A percentile compares a stretch with the other conserved stretches of the same genome.
phyloP scores from a whole-genome alignment of 176 grass and related monocot genomes.

The Eragrostis nindensis region DNA sequence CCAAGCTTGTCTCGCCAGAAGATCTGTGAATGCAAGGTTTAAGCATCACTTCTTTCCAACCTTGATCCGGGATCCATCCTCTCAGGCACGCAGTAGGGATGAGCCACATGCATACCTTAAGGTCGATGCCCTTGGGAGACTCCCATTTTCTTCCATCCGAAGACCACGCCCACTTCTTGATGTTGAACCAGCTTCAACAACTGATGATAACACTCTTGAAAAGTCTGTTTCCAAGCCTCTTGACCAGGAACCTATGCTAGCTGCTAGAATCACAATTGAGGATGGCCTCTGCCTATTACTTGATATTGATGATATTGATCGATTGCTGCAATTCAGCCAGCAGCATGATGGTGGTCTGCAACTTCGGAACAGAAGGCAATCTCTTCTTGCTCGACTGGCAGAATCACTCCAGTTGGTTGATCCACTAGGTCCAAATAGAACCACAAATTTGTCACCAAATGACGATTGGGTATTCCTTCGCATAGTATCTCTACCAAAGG shows the following conservation, averaged over 20 bases:
- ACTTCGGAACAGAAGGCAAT: slow-evolving; percentile 65
- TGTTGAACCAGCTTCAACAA: slow-evolving; percentile 62
- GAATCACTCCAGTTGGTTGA: slow-evolving; percentile 82
- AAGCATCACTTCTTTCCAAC: slow-evolving; percentile 78
- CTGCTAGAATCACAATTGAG: slow-evolving; percentile 82
- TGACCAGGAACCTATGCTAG: slow-evolving; percentile 86
- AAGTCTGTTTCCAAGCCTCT: slow-evolving; percentile 62
- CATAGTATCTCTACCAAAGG: slow-evolving; percentile 78
- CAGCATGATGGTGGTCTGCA: slow-evolving; percentile 69
- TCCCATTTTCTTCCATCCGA: slow-evolving; percentile 87
- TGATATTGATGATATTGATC: slow-evolving; percentile 84
- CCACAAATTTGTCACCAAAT: slow-evolving; percentile 43
- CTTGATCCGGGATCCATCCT: slow-evolving; percentile 60
- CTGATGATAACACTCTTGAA: slow-evolving; percentile 42
- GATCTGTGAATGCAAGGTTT: slow-evolving; percentile 53
- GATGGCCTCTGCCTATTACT: slow-evolving; percentile 79
- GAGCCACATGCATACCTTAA: slow-evolving; percentile 88
- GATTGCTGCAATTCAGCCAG: slow-evolving; percentile 71
- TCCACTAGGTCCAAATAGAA: slow-evolving; percentile 61
- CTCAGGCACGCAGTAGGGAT: slow-evolving; percentile 57
- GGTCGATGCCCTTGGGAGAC: slow-evolving; percentile 84
- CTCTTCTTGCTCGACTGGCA: slow-evolving; percentile 64
- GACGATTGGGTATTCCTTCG: slow-evolving; percentile 81
- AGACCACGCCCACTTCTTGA: slow-evolving; percentile 85
- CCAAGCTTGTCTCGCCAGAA: slow-evolving; percentile 80